Evolutionary conservation across 2,329 filamentous ascomycete genomes (phyloP), one percentile per base, ranked within the genome.

Genomic region (Escovopsis sp.): DNA sequence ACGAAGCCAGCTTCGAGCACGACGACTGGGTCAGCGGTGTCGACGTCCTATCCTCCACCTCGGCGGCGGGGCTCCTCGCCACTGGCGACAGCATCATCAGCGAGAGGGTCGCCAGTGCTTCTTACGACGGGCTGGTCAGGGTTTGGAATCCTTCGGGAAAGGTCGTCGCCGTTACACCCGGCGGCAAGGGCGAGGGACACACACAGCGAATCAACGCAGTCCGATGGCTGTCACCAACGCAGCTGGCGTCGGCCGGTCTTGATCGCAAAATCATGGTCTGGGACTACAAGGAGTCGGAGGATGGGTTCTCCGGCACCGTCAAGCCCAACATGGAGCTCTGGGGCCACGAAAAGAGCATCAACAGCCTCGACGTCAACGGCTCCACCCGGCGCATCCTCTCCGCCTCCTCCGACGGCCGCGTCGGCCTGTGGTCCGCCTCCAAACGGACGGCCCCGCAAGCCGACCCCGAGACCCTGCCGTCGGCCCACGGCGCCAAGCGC

Each of bases 1-100:
- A 91, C 60, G 80, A 94, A 52, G 82, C 87, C 11, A 91, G 84
- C 57, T 98, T 94, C 59, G 82, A 95, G 66, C 89, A 98, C 60
- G 88, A 98, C 56, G 91, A 96, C 61, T 98, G 91, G 91, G 84
- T 98, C 39, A 85, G 85, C 58, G 75, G 77, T 26, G 78, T 96
- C 26, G 87, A 95, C 59, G 75, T 94, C 4, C 68, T 94, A 23
- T 88, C 86, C 0, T 61, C 63, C 12, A 77, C 72, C 11, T 82
- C 83, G 2, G 63, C 67, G 6, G 75, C 78, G 3, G 77, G 71
- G 18, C 66, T 65, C 39, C 59, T 60, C 38, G 64, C 72, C 53
- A 9, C 28, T 11, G 28, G 28, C 28, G 28, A 32, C 28, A 52
- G 52, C 6, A 46, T 42, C 15, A 47, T 60, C n/a, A 50, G 48